Conservation (phyloP, 208 protist species). For the Wallacemonas collosoma region DNA sequence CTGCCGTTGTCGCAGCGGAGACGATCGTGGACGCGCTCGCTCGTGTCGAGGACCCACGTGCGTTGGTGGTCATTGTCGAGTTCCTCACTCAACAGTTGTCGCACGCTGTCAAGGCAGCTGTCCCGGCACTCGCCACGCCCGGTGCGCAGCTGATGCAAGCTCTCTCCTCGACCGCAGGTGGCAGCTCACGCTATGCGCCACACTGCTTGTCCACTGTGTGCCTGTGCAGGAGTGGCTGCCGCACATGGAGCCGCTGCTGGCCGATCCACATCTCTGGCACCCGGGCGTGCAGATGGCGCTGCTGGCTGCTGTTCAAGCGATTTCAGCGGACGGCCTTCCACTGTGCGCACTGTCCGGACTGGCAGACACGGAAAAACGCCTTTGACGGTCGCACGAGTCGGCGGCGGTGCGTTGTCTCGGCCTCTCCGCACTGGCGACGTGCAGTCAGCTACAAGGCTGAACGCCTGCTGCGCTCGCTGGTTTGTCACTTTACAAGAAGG, state of each 20-base stretch:
- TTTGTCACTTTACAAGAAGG: conserved; percentile 14
- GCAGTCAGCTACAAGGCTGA: conserved; percentile 15
- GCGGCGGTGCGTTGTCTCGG: conserved; percentile 30
- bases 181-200: neutral
- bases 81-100: neutral
- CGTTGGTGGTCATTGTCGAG: neutral
- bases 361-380: conserved; percentile 13
- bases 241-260: conserved; percentile 13
- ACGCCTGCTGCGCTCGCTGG: neutral
- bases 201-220: neutral
- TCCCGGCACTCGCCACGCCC: neutral
- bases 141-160: neutral
- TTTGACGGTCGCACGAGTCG: conserved; percentile 1
- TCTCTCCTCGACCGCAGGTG: neutral
- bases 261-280: conserved; percentile 17
- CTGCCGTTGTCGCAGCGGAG: neutral
- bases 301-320: neutral
- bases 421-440: conserved; percentile 14
- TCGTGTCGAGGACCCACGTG: neutral
- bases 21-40: neutral
- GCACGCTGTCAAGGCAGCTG: neutral
- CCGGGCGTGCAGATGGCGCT: conserved; percentile 10
- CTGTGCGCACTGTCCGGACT: neutral
- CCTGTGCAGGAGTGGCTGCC: conserved; percentile 8
- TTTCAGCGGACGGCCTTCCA: neutral